Evolutionary conservation across 768 basidiomycete species (phyloP).

Genomic region (Mycena maculata): DNA sequence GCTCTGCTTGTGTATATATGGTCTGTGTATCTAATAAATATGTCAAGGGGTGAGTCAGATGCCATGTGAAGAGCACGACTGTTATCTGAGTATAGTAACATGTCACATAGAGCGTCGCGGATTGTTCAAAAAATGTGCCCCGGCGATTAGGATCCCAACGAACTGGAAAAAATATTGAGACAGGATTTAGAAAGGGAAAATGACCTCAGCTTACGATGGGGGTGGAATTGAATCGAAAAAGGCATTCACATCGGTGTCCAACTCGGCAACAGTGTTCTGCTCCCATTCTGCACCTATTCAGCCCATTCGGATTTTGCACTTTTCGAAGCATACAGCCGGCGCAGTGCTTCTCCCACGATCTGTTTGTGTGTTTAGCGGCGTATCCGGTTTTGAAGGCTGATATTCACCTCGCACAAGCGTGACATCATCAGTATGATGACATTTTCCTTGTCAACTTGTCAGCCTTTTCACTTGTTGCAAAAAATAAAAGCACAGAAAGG

Average conservation of each 20-base stretch:
- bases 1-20: conserved; percentile 20
- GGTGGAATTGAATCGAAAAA: conserved; percentile 63
- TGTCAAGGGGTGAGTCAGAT: conserved; percentile 39
- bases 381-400: neutral
- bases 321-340: conserved; percentile 44
- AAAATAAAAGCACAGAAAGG: too few species aligned
- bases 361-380: neutral
- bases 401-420: conserved; percentile 54
- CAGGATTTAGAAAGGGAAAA: neutral
- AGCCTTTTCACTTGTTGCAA: too few species aligned
- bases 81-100: too few species aligned
- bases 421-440: too few species aligned
- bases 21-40: conserved; percentile 39
- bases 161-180: conserved; percentile 37
- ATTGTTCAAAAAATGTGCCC: too few species aligned
- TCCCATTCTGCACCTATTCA: conserved; percentile 54
- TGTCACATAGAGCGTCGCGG: too few species aligned
- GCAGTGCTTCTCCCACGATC: conserved; percentile 26
- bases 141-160: conserved; percentile 50
- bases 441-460: too few species aligned
- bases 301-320: conserved; percentile 48
- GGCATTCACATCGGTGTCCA: conserved; percentile 63
- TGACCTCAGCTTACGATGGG: conserved; percentile 45
- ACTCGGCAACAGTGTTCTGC: conserved; percentile 56
- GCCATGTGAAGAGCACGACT: too few species aligned